Conservation (phyloP, 306 rosid genomes). For the Canavalia gladiata region DNA sequence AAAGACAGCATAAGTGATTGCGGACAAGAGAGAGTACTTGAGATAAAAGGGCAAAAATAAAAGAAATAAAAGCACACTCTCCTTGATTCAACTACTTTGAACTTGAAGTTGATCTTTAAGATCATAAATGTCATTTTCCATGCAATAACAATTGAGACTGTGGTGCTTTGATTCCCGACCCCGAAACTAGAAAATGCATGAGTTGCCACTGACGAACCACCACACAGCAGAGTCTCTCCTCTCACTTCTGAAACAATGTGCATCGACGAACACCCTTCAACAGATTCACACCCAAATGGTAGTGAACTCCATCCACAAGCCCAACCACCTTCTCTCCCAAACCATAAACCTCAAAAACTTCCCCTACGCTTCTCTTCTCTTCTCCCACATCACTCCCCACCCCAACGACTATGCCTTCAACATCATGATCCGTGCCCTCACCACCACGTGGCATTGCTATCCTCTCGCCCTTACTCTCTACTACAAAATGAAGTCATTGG, state of each 20-base stretch:
- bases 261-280: slow-evolving; percentile 53
- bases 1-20: too few species aligned
- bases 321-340: slow-evolving; percentile 74
- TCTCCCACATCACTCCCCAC: slow-evolving; percentile 59
- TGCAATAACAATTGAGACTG: too few species aligned
- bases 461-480: slow-evolving; percentile 65
- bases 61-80: too few species aligned
- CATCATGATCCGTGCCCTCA: slow-evolving; percentile 85
- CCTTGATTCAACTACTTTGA: too few species aligned
- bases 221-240: slow-evolving; percentile 44
- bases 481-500: slow-evolving; percentile 63
- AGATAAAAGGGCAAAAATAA: too few species aligned
- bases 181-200: slow-evolving; percentile 3
- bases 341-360: slow-evolving; percentile 65
- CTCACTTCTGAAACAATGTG: slow-evolving; percentile 60
- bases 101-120: too few species aligned
- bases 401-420: slow-evolving; percentile 84
- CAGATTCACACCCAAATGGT: slow-evolving; percentile 83
- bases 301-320: slow-evolving; percentile 64
- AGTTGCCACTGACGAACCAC: not conserved
- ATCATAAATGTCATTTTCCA: too few species aligned
- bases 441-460: slow-evolving; percentile 77
- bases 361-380: slow-evolving; percentile 64
- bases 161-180: not conserved
- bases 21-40: too few species aligned